Evolutionary conservation across 768 basidiomycete genomes (phyloP).

Genomic region (Boletales sp.): DNA sequence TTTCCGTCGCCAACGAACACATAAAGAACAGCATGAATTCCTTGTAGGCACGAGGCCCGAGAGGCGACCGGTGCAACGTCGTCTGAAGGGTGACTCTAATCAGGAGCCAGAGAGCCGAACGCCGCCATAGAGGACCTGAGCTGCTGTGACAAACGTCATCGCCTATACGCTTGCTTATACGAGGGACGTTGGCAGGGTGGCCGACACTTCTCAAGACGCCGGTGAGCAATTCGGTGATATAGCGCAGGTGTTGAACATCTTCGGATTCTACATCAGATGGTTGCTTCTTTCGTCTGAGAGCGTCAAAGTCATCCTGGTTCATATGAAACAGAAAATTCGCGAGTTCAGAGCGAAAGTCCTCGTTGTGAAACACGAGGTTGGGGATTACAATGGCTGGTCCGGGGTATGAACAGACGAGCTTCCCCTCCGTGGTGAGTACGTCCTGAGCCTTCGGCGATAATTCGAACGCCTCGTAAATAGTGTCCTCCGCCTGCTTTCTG

Average conservation of each 20-base stretch:
- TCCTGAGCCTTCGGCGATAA: slow-evolving; percentile 33
- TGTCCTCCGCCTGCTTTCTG: slow-evolving; percentile 23
- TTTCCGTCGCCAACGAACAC: slow-evolving; percentile 11
- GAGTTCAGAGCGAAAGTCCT: slow-evolving; percentile 33
- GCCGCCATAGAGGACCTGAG: slow-evolving; percentile 42
- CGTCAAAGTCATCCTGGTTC: slow-evolving; percentile 32
- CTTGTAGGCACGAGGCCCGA: slow-evolving; percentile 27
- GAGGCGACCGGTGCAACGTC: slow-evolving; percentile 20
- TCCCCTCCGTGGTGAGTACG: slow-evolving; percentile 39
- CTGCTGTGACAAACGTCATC: slow-evolving; percentile 45
- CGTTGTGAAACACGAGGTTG: slow-evolving; percentile 23
- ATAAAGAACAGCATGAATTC: slow-evolving; percentile 32
- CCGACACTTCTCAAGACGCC: slow-evolving; percentile 42
- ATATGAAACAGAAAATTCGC: slow-evolving; percentile 35
- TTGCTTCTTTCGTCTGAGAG: slow-evolving; percentile 30
- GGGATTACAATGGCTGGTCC: slow-evolving; percentile 41
- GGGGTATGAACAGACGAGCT: slow-evolving; percentile 47
- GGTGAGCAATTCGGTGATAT: slow-evolving; percentile 47
- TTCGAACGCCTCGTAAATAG: slow-evolving; percentile 46
- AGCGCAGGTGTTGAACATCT: slow-evolving; percentile 38
- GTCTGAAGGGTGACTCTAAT: slow-evolving; percentile 45
- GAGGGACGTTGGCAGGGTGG: slow-evolving; percentile 24
- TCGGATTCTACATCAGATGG: slow-evolving; percentile 35
- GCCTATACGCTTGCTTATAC: slow-evolving; percentile 40
- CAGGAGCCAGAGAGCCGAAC: slow-evolving; percentile 49